Conservation (phyloP, 2,329 filamentous ascomycete genomes). For the Beauveria medogensis region DNA sequence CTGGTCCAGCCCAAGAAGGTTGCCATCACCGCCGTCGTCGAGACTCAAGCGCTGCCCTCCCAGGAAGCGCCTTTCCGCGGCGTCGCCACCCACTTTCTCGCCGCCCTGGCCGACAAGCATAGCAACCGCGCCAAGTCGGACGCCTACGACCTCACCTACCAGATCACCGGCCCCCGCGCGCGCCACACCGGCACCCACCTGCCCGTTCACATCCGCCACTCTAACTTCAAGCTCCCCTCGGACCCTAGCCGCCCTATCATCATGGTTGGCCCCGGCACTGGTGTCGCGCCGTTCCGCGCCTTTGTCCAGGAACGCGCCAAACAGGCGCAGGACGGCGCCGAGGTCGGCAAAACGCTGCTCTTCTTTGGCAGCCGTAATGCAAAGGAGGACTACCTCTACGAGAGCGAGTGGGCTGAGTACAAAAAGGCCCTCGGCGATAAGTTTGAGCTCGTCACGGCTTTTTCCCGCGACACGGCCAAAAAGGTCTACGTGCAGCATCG, state of each 20-base stretch:
- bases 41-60: slow-evolving; percentile 70
- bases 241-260: slow-evolving; percentile 91
- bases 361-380: slow-evolving; percentile 92
- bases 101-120: slow-evolving; percentile 94
- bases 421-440: slow-evolving; percentile 76
- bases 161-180: slow-evolving; percentile 82
- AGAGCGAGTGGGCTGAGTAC: slow-evolving; percentile 87
- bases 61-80: slow-evolving; percentile 78
- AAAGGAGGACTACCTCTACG: slow-evolving; percentile 87
- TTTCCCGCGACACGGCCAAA: slow-evolving; percentile 78
- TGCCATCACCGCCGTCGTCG: slow-evolving; percentile 89
- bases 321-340: slow-evolving; percentile 68
- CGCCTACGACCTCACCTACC: slow-evolving; percentile 77
- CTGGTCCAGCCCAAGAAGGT: slow-evolving; percentile 90
- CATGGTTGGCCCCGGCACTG: slow-evolving; percentile 92
- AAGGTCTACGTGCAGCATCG: slow-evolving; percentile 98
- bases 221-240: slow-evolving; percentile 97
- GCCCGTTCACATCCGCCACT: slow-evolving; percentile 92
- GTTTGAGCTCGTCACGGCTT: slow-evolving; percentile 85
- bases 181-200: slow-evolving; percentile 96
- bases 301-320: slow-evolving; percentile 92
- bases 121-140: slow-evolving; percentile 77
- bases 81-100: slow-evolving; percentile 92
- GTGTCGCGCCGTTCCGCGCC: slow-evolving; percentile 90
- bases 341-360: slow-evolving; percentile 78